These are phyloP conservation scores for Entomortierella chlamydospora DNA, from an alignment of 192 early-diverging fungal species.

Conservation along the genomic window DNA sequence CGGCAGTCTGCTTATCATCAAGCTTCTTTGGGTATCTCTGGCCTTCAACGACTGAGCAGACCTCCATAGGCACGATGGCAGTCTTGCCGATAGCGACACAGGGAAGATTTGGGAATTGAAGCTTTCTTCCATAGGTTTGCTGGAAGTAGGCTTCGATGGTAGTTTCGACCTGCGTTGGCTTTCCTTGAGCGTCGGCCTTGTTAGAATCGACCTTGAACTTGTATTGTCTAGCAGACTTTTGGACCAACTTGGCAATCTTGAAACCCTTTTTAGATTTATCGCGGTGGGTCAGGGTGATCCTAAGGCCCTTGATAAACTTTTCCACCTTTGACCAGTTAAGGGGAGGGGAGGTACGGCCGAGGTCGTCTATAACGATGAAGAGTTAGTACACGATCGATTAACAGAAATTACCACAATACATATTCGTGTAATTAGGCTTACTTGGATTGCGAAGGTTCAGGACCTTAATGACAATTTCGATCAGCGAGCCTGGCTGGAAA, in stretches of 20 bases:
- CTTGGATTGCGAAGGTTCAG: slow-evolving; percentile 62
- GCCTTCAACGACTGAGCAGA: slow-evolving; percentile 84
- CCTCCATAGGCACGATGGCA: slow-evolving; percentile 84
- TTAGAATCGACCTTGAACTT: slow-evolving; percentile 73
- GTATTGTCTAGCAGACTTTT: slow-evolving; percentile 72
- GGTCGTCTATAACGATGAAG: slow-evolving; percentile 30
- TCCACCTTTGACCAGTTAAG: slow-evolving; percentile 58
- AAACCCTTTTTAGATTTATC: slow-evolving; percentile 75
- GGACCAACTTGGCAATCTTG: slow-evolving; percentile 73
- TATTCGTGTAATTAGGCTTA: no score
- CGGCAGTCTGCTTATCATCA: slow-evolving; percentile 87
- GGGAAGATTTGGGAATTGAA: slow-evolving; percentile 84
- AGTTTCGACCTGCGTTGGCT: slow-evolving; percentile 37
- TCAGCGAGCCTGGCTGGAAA: slow-evolving; percentile 71
- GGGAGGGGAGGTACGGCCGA: slow-evolving; percentile 53
- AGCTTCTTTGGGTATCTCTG: slow-evolving; percentile 88
- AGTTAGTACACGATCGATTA: no score
- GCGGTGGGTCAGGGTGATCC: slow-evolving; percentile 66
- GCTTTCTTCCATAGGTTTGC: slow-evolving; percentile 72
- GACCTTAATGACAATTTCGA: slow-evolving; percentile 75
- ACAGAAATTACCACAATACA: no score
- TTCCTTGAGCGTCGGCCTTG: slow-evolving; percentile 4
- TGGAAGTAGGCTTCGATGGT: slow-evolving; percentile 71
- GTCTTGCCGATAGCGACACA: slow-evolving; percentile 77
- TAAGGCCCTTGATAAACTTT: slow-evolving; percentile 63